phyloP scores from a whole-genome alignment of 495 filamentous ascomycete genomes.

The Podospora pseudopauciseta region DNA sequence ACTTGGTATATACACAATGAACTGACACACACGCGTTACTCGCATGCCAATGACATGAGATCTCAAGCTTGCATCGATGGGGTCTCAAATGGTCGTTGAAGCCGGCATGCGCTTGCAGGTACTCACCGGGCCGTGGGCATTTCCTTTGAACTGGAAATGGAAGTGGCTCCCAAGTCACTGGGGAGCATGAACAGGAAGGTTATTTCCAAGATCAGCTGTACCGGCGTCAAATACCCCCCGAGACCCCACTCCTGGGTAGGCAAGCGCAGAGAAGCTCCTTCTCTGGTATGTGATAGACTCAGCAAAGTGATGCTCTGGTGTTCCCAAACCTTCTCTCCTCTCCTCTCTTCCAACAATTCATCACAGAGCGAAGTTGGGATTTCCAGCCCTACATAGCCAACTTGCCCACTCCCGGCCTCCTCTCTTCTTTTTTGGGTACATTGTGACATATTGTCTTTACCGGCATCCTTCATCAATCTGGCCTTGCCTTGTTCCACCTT shows the following conservation, averaged over 20 bases:
- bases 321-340: neutral
- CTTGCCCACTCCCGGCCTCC: neutral
- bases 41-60: no score
- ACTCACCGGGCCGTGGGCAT: neutral
- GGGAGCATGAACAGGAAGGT: neutral
- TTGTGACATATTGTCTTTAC: constrained; percentile 1
- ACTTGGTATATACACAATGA: no score
- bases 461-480: constrained; percentile 6
- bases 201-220: neutral
- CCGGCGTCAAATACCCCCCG: neutral
- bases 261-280: neutral
- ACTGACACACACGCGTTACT: no score
- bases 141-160: neutral
- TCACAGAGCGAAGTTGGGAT: neutral
- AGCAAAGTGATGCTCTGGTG: neutral
- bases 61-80: no score
- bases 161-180: neutral
- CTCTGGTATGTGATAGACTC: neutral
- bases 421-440: constrained; percentile 12
- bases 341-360: neutral
- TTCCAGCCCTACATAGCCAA: neutral
- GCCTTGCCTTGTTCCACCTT: neutral
- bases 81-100: neutral
- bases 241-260: neutral
- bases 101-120: neutral